Percentiles rank a stretch among this genome's conserved stretches.
These are phyloP conservation scores for Dioszegia hungarica DNA, from an alignment of 768 basidiomycete species.

Conservation along the genomic window DNA sequence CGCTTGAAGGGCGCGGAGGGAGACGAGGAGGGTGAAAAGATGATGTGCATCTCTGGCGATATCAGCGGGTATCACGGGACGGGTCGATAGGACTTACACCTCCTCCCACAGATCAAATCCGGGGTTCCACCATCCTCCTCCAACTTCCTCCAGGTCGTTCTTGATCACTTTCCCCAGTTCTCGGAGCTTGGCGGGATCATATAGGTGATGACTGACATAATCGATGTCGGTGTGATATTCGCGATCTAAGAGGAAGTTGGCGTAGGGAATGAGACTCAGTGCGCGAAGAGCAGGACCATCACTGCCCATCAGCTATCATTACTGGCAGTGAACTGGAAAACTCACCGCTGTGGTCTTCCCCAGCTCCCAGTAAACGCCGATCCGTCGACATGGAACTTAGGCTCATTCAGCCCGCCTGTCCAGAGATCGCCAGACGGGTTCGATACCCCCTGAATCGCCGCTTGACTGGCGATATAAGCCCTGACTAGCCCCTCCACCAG, in stretches of 20 bases:
- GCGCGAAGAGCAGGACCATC: constrained; percentile 49
- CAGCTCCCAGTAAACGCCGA: constrained; percentile 40
- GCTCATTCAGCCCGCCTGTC: constrained; percentile 47
- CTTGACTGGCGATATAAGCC: constrained; percentile 38
- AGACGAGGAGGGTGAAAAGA: constrained; percentile 46
- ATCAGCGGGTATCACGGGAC: constrained; percentile 4
- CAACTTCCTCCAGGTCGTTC: constrained; percentile 49
- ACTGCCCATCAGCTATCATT: constrained; percentile 10
- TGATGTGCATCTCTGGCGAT: constrained; percentile 35
- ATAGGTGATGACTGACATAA: constrained; percentile 38
- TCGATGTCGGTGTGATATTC: constrained; percentile 25
- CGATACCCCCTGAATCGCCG: constrained; percentile 28
- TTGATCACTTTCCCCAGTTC: constrained; percentile 42
- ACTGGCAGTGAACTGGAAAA: not conserved
- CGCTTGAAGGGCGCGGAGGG: constrained; percentile 34
- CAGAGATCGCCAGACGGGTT: constrained; percentile 42
- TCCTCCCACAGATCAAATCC: constrained; percentile 50
- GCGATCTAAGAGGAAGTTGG: constrained; percentile 43
- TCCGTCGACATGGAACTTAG: constrained; percentile 46
- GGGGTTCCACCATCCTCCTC: constrained; percentile 30
- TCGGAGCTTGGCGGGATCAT: constrained; percentile 20
- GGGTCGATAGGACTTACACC: constrained; percentile 20
- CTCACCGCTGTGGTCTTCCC: constrained; percentile 48
- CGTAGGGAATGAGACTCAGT: constrained; percentile 43
- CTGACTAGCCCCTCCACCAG: constrained; percentile 32